Conservation (phyloP, 805 yeast species). For the Yamadazyma olivae region DNA sequence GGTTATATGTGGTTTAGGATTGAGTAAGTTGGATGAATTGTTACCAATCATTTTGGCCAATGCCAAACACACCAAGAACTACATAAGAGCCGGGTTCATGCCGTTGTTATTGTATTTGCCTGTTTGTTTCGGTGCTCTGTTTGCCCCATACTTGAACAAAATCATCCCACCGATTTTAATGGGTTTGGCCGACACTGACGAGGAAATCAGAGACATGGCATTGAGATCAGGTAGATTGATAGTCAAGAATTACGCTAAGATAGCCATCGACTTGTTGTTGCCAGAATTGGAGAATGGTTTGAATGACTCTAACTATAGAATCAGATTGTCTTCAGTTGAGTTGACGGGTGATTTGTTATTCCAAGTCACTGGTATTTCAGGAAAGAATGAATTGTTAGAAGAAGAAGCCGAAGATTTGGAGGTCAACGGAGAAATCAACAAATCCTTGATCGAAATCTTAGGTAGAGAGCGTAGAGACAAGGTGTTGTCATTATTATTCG, state of each 20-base stretch:
- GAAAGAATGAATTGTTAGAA: slow-evolving; percentile 66
- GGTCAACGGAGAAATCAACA: slow-evolving; percentile 50
- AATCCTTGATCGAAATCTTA: slow-evolving; percentile 68
- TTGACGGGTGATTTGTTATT: slow-evolving; percentile 91
- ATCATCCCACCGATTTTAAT: slow-evolving; percentile 89
- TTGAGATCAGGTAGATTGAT: slow-evolving; percentile 89
- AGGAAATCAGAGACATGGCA: slow-evolving; percentile 83
- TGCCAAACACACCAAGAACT: slow-evolving; percentile 63
- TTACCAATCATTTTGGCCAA: slow-evolving; percentile 75
- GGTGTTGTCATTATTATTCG: slow-evolving; percentile 78
- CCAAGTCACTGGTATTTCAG: slow-evolving; percentile 89
- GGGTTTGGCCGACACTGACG: slow-evolving; percentile 89
- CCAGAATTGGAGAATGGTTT: slow-evolving; percentile 94
- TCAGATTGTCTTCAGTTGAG: slow-evolving; percentile 90
- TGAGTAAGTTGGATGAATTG: slow-evolving; percentile 81
- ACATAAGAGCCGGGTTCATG: slow-evolving; percentile 88
- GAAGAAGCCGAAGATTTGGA: slow-evolving; percentile 41
- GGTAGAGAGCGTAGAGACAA: slow-evolving; percentile 89
- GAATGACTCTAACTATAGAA: slow-evolving; percentile 77
- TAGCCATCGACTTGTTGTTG: slow-evolving; percentile 86
- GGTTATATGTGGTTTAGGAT: slow-evolving; percentile 88
- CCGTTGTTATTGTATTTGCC: slow-evolving; percentile 88
- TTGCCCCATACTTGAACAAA: slow-evolving; percentile 80
- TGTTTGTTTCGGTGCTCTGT: slow-evolving; percentile 88
- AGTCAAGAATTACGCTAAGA: slow-evolving; percentile 85